Percentiles rank a stretch among this genome's conserved stretches.
phyloP scores from a whole-genome alignment of 176 grass and related monocot genomes.

The Carex myosuroides region DNA sequence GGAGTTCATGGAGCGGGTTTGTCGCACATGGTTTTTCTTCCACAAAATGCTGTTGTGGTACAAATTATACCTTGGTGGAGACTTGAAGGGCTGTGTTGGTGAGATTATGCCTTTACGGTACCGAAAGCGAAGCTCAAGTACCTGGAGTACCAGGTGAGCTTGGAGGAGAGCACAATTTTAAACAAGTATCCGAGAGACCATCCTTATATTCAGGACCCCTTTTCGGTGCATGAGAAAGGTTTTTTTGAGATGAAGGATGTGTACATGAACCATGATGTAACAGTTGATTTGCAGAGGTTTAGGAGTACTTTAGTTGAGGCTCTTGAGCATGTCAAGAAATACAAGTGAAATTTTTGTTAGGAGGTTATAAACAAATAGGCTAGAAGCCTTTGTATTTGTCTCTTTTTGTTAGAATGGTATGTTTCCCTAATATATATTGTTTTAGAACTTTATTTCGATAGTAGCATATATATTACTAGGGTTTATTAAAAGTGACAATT shows the following conservation, averaged over 20 bases:
- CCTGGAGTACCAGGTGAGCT: slow-evolving; percentile 23
- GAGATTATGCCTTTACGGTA: slow-evolving; percentile 13
- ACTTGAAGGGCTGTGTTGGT: slow-evolving; percentile 17
- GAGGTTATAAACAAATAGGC: neutral
- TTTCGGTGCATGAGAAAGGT: slow-evolving; percentile 29
- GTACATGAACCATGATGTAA: slow-evolving; percentile 18
- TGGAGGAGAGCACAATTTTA: slow-evolving; percentile 26
- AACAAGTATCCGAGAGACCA: slow-evolving; percentile 24
- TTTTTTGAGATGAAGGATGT: slow-evolving; percentile 17
- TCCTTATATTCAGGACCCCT: slow-evolving; percentile 23
- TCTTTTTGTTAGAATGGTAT: too few species aligned
- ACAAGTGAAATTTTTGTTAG: neutral
- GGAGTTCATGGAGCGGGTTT: slow-evolving; percentile 26
- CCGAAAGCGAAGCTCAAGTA: slow-evolving; percentile 16
- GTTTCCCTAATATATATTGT: too few species aligned
- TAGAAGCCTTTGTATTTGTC: neutral
- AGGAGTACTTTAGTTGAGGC: slow-evolving; percentile 21
- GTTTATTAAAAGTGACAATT: too few species aligned
- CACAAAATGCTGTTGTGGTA: slow-evolving; percentile 13
- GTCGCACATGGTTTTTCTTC: slow-evolving; percentile 28
- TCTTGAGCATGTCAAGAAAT: slow-evolving; percentile 19
- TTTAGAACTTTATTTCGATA: too few species aligned
- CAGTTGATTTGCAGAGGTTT: slow-evolving; percentile 19
- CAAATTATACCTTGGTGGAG: slow-evolving; percentile 28
- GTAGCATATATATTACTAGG: too few species aligned